Evolutionary conservation across 2,329 filamentous ascomycete species (phyloP), one percentile per base, ranked within the genome.

Genomic region (Verticillium tricorpus): DNA sequence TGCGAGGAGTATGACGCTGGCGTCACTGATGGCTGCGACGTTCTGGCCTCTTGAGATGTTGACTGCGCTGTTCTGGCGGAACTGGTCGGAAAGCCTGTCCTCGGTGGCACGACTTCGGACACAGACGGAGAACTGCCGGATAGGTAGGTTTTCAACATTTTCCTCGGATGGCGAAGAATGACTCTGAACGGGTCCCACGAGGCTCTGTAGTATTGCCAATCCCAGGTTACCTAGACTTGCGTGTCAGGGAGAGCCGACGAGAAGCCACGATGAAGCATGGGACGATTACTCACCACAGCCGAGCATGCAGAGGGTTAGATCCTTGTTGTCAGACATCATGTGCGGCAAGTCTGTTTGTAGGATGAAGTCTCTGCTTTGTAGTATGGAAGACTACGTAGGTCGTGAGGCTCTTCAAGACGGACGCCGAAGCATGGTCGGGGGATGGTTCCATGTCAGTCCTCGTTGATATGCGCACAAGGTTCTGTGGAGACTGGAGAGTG

Each of bases 1-100:
- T 2, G 71, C 81, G 1, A 85, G 71, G 1, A 85, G 73, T 1
- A 82, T 63, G 1, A 82, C 73, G 14, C 78, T 69, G 3, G 79
- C 73, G 0, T 68, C 63, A 25, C 72, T 61, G 0, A 74, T 68
- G 3, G 77, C 78, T 15, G 69, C 67, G 39, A 72, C 67, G 57
- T 76, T 73, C 1, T 73, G 70, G 6, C 74, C 34, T 9, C 34
- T 35, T 35, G 8, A 11, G 8, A 35, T 72, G 3, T 70, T 70
- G 2, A 77, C 67, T 1, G 73, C 66, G 0, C 59, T 59, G 2
- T 73, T 15, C 0, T 62, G 58, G 7, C 61, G 60, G 7, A 32
- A 40, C 8, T 67, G 63, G 19, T 62, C 40, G 1, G 37, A 14
- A 15, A 73, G 71, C 2, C 62, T 61, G 2, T 64, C 58, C 6